Evolutionary conservation across 495 filamentous ascomycete species (phyloP).

Genomic region (Peziza echinospora): DNA sequence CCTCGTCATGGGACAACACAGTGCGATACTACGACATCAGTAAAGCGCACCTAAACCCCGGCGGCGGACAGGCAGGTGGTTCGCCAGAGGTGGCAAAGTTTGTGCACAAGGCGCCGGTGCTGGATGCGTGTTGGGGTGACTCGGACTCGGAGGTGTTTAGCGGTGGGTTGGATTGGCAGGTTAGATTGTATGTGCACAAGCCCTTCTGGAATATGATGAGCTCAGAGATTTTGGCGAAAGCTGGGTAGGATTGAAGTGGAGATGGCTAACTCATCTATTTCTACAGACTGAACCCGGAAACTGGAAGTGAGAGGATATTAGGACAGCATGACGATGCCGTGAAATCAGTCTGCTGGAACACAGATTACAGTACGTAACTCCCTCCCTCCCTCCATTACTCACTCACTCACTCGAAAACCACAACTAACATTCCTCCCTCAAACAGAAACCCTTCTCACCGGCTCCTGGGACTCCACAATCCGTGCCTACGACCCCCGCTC

Average conservation of each 20-base stretch:
- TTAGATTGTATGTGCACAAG: constrained; percentile 38
- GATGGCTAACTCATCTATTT: background rate
- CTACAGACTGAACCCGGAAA: constrained; percentile 46
- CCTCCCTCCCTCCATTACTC: background rate
- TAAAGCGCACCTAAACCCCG: constrained; percentile 26
- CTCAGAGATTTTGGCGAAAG: too few relatives aligned
- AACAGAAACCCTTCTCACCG: constrained; percentile 47
- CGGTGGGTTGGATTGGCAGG: constrained; percentile 65
- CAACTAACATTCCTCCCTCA: constrained; percentile 14
- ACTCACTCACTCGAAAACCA: background rate
- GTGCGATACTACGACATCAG: constrained; percentile 72
- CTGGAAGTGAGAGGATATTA: constrained; percentile 47
- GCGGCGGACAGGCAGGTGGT: constrained; percentile 14
- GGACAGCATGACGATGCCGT: constrained; percentile 60
- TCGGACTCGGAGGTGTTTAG: constrained; percentile 63
- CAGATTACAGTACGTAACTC: constrained; percentile 36
- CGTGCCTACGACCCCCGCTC: constrained; percentile 47
- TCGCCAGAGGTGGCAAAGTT: constrained; percentile 46
- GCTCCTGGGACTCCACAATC: constrained; percentile 80
- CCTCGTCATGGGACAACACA: constrained; percentile 85
- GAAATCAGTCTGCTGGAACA: constrained; percentile 61
- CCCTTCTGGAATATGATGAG: too few relatives aligned
- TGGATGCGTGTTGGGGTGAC: constrained; percentile 78
- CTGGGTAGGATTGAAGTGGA: too few relatives aligned
- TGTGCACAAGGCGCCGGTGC: constrained; percentile 64